Evolutionary conservation across 1,284 basidiomycete genomes (phyloP).

Genomic region (Trichosporon inkin): DNA sequence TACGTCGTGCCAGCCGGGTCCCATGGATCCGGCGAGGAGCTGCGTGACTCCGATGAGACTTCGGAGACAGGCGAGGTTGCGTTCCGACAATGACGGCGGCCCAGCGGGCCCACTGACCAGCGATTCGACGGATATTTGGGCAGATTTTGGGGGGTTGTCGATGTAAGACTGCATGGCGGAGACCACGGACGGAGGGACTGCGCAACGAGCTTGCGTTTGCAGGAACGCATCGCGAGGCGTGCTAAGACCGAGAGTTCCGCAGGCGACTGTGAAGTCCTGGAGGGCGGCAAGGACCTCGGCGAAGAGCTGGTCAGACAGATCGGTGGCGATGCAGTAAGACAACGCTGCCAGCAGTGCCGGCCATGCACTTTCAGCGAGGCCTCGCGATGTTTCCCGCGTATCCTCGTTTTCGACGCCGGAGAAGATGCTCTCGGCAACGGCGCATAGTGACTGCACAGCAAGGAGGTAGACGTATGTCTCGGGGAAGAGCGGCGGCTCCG

Average conservation of each 20-base stretch:
- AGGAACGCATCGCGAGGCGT: slow-evolving; percentile 93
- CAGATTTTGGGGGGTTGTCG: slow-evolving; percentile 49
- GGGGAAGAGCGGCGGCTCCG: slow-evolving; percentile 84
- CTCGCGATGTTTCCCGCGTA: slow-evolving; percentile 56
- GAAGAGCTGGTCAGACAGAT: slow-evolving; percentile 66
- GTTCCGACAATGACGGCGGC: slow-evolving; percentile 72
- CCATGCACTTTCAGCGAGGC: slow-evolving; percentile 82
- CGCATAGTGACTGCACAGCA: slow-evolving; percentile 79
- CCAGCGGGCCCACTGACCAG: slow-evolving; percentile 51
- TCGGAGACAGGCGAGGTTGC: slow-evolving; percentile 86
- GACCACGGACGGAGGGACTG: slow-evolving; percentile 81
- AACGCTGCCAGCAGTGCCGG: slow-evolving; percentile 83
- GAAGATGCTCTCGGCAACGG: slow-evolving; percentile 82
- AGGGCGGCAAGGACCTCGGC: slow-evolving; percentile 69
- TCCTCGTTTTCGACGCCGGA: slow-evolving; percentile 54
- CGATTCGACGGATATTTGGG: slow-evolving; percentile 60
- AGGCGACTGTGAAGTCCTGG: slow-evolving; percentile 78
- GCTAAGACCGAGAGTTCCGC: slow-evolving; percentile 76
- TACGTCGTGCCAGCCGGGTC: slow-evolving; percentile 83
- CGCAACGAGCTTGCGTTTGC: slow-evolving; percentile 76
- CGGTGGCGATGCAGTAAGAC: slow-evolving; percentile 82
- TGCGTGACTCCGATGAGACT: slow-evolving; percentile 73
- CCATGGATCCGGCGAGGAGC: slow-evolving; percentile 77
- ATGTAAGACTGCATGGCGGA: slow-evolving; percentile 70
- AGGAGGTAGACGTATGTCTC: slow-evolving; percentile 90